phyloP scores from a whole-genome alignment of 1,139 yeast species.

The Geotrichum bryndzae region DNA sequence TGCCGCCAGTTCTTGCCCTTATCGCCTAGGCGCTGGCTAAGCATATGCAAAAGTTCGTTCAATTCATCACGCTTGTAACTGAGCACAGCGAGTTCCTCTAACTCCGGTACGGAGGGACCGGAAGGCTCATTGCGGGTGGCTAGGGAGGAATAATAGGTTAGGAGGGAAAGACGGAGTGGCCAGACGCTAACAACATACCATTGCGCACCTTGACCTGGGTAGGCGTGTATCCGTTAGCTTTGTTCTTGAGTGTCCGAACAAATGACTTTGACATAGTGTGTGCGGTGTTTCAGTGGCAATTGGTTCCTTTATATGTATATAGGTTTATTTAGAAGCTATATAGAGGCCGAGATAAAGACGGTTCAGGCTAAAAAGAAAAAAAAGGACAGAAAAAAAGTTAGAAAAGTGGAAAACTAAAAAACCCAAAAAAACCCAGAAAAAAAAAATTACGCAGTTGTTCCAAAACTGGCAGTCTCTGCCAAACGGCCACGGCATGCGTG shows the following conservation, averaged over 20 bases:
- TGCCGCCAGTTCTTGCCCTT: slow-evolving; percentile 99
- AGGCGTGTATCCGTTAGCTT: slow-evolving; percentile 83
- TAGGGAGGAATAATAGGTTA: slow-evolving; percentile 1
- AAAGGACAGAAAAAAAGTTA: neutral
- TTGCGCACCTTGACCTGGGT: slow-evolving; percentile 86
- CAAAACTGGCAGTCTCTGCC: neutral
- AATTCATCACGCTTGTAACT: slow-evolving; percentile 75
- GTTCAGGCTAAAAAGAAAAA: neutral
- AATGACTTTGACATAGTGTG: slow-evolving; percentile 61
- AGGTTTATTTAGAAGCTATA: neutral
- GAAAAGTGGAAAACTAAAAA: neutral
- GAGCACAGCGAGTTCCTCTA: slow-evolving; percentile 77
- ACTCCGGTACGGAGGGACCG: slow-evolving; percentile 75
- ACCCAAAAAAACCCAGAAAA: neutral
- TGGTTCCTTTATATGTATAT: neutral
- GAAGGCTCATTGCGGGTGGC: slow-evolving; percentile 88
- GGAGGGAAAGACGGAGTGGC: neutral
- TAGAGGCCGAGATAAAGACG: neutral
- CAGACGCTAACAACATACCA: slow-evolving; percentile 26
- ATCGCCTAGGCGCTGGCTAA: slow-evolving; percentile 88
- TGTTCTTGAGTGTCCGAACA: slow-evolving; percentile 84
- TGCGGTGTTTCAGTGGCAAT: neutral
- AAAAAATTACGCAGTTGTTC: neutral
- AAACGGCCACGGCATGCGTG: neutral
- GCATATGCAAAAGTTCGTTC: slow-evolving; percentile 90